These are phyloP conservation scores for Curvularia hawaiiensis DNA, from an alignment of 2,329 filamentous ascomycete genomes.

Conservation along the genomic window DNA sequence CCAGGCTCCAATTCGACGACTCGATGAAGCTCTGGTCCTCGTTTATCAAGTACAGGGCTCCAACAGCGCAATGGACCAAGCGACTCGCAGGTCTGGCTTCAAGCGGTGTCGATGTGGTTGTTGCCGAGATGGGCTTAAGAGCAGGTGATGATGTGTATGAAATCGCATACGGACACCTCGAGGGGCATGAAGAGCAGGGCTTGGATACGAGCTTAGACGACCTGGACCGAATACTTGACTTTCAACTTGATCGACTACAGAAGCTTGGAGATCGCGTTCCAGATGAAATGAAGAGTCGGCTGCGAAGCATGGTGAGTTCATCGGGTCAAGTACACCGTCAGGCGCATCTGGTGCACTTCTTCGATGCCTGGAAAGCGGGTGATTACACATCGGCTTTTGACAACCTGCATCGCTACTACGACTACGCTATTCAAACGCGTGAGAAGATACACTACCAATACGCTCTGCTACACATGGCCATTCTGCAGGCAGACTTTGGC, in stretches of 20 bases:
- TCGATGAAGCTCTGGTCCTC: constrained; percentile 78
- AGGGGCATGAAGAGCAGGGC: constrained; percentile 47
- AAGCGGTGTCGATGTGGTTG: constrained; percentile 62
- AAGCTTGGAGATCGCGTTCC: constrained; percentile 83
- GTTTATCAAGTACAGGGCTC: constrained; percentile 80
- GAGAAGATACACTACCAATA: constrained; percentile 93
- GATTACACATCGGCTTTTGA: constrained; percentile 92
- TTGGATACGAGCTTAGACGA: constrained; percentile 73
- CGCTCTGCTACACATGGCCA: constrained; percentile 88
- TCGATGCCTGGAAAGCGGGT: constrained; percentile 89
- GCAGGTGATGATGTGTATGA: constrained; percentile 54
- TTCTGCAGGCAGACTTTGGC: constrained; percentile 93
- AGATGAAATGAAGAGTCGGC: constrained; percentile 70
- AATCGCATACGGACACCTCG: constrained; percentile 57
- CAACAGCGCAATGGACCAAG: constrained; percentile 69
- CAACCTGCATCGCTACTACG: constrained; percentile 90
- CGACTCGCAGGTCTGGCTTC: constrained; percentile 37
- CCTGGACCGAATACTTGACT: constrained; percentile 79
- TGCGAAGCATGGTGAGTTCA: constrained; percentile 70
- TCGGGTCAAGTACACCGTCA: constrained; percentile 73
- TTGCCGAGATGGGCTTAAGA: constrained; percentile 64
- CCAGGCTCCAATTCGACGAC: constrained; percentile 79
- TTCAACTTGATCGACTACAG: constrained; percentile 87
- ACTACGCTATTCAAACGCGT: constrained; percentile 88
- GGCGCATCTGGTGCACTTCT: constrained; percentile 80